Evolutionary conservation across 2,329 filamentous ascomycete species (phyloP).

Genomic region (Xylariaceae sp.): DNA sequence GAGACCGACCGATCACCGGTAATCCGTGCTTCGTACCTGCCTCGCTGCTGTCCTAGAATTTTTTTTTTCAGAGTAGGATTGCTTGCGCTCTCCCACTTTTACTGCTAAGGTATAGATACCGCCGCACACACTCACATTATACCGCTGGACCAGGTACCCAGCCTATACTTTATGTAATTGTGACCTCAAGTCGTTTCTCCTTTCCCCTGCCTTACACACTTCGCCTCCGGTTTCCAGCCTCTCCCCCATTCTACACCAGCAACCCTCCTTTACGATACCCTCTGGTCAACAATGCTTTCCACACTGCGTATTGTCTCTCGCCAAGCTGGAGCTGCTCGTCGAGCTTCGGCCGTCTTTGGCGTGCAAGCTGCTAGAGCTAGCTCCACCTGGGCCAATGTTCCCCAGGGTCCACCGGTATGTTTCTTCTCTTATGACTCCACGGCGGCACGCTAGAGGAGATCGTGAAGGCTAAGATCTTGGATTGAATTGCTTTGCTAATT

Average conservation of each 20-base stretch:
- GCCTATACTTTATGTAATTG: no score
- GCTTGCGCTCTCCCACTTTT: no score
- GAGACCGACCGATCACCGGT: no score
- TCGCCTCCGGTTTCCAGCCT: no score
- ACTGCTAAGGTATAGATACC: no score
- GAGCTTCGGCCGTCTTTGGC: conserved; percentile 37
- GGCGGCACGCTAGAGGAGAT: neutral
- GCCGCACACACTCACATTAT: no score
- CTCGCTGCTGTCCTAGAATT: no score
- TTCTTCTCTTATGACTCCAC: conserved; percentile 17
- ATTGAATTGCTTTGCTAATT: conserved; percentile 9
- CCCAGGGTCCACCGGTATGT: conserved; percentile 84
- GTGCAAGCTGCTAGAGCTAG: conserved; percentile 50
- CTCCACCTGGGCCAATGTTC: conserved; percentile 86
- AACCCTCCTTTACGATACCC: neutral
- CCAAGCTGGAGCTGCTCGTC: conserved; percentile 39
- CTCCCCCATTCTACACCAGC: neutral
- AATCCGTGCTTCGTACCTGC: no score
- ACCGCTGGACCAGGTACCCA: no score
- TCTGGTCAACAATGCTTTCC: conserved; percentile 48
- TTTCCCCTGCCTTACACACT: neutral
- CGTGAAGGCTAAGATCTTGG: conserved; percentile 8
- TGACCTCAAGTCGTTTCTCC: neutral
- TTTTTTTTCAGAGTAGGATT: no score
- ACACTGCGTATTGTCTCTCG: conserved; percentile 51